Percentiles rank a stretch among this genome's conserved stretches.
Conservation (phyloP, 345 rosid genomes). For the Boechera retrofracta region DNA sequence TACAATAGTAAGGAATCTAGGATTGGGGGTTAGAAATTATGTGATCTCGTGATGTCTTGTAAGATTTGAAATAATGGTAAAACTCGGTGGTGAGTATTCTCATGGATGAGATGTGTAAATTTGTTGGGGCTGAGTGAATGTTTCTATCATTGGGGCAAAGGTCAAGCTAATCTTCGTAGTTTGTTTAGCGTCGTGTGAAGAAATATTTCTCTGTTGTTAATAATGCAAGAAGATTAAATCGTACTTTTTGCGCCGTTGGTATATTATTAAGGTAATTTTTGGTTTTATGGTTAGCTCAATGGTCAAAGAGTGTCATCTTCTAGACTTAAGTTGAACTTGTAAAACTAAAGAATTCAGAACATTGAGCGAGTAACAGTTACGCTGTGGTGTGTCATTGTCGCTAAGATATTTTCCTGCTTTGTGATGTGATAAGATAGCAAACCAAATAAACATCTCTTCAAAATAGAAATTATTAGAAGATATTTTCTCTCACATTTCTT, state of each 20-base stretch:
- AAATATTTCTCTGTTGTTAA: background rate
- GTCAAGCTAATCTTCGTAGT: background rate
- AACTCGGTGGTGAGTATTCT: background rate
- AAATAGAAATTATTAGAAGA: slow-evolving; percentile 25
- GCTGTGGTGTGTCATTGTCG: slow-evolving; percentile 37
- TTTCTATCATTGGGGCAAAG: background rate
- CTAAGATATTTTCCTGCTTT: slow-evolving; percentile 21
- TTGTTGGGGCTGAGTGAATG: slow-evolving; percentile 2
- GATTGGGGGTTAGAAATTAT: background rate
- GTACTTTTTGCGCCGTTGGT: background rate
- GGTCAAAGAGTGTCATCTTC: slow-evolving; percentile 11
- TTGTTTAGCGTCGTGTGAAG: background rate
- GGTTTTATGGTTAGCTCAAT: slow-evolving; percentile 19
- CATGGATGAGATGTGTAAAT: slow-evolving; percentile 1
- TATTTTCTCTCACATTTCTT: slow-evolving; percentile 24
- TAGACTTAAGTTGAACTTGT: slow-evolving; percentile 18
- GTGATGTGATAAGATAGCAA: slow-evolving; percentile 22
- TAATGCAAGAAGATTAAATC: background rate
- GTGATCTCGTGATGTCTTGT: slow-evolving; percentile 12
- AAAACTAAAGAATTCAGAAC: background rate
- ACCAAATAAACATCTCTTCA: slow-evolving; percentile 1
- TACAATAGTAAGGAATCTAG: background rate
- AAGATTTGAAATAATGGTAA: background rate
- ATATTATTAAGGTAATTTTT: background rate
- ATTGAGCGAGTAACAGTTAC: slow-evolving; percentile 6